phyloP scores from a whole-genome alignment of 2,329 filamentous ascomycete genomes.

The Daldinia eschscholtzii region DNA sequence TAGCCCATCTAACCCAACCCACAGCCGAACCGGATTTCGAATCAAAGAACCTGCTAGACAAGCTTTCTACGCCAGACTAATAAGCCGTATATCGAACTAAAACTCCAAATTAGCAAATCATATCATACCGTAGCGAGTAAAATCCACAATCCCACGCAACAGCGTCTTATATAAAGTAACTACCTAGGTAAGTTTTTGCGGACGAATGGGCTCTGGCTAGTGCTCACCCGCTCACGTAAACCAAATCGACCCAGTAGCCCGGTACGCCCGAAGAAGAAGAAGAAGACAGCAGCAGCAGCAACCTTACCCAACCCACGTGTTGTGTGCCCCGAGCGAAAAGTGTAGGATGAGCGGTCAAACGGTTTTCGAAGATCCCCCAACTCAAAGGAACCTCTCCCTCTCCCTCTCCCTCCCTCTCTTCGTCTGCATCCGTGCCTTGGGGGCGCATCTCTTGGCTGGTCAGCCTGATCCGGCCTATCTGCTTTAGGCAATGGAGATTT shows the following conservation, averaged over 20 bases:
- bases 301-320: constrained; percentile 36
- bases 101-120: neutral
- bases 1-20: constrained; percentile 9
- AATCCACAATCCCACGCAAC: neutral
- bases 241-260: constrained; percentile 30
- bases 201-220: constrained; percentile 16
- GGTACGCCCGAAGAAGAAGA: constrained; percentile 29
- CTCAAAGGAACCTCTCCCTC: neutral
- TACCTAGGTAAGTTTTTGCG: neutral
- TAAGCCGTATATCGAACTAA: neutral
- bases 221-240: constrained; percentile 36
- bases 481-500: neutral
- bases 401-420: neutral
- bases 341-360: constrained; percentile 39
- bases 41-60: neutral
- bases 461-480: neutral
- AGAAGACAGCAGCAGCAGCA: neutral
- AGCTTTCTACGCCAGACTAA: neutral
- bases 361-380: neutral
- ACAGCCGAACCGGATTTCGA: neutral
- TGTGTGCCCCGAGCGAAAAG: constrained; percentile 8
- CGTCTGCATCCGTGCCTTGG: constrained; percentile 12
- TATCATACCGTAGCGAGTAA: neutral
- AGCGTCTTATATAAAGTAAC: constrained; percentile 30
- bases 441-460: constrained; percentile 11